Evolutionary conservation across 164 flowering plant species (phyloP), one percentile per base, ranked within the genome.

Genomic region (Macadamia integrifolia): DNA sequence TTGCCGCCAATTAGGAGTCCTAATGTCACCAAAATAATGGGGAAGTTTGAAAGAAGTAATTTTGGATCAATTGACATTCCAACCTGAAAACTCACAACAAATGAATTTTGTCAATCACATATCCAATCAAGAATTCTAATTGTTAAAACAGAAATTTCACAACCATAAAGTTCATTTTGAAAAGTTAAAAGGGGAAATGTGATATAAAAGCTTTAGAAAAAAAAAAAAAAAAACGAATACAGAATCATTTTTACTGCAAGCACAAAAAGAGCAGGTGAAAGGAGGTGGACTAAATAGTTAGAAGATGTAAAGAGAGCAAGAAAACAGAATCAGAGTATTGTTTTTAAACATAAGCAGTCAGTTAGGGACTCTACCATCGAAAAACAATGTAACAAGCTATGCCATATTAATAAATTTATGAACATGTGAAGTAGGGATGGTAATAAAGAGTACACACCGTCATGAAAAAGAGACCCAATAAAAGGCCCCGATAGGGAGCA

Each of bases 11-110:
- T 84, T 69, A 95, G 78, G 68, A 92, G 91, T 50, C 85, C 92
- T 76, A 95, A 71, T 68, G 87, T 71, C 61, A 96, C 97, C 74
- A 76, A 59, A 60, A 95, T 79, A 70, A 87, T 84, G 11, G 96
- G 97, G 69, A 88, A 95, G 83, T 95, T 89, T 72, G 98, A 85
- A 74, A 87, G 13, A 70, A 95, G 90, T 73, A 95, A 96, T 68
- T 89, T 92, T 48, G 98, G 99, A 78, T 95, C 99, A 72, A 95
- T 95, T 46, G 99, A 95, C 98, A 95, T 95, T 61, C 99, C 99
- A 71, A 95, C 99, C 99, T 95, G 93, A 70, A 80, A 81, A 59
- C 40, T 44, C 66, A 72, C 30, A 43, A 17, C 4, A 32, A 43
- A 15, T 30, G 31, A 44, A 66, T 29, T 63, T 57, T 28, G 60